These are phyloP conservation scores for Phellopilus nigrolimitatus DNA, from an alignment of 1,284 basidiomycete species.

Conservation along the genomic window DNA sequence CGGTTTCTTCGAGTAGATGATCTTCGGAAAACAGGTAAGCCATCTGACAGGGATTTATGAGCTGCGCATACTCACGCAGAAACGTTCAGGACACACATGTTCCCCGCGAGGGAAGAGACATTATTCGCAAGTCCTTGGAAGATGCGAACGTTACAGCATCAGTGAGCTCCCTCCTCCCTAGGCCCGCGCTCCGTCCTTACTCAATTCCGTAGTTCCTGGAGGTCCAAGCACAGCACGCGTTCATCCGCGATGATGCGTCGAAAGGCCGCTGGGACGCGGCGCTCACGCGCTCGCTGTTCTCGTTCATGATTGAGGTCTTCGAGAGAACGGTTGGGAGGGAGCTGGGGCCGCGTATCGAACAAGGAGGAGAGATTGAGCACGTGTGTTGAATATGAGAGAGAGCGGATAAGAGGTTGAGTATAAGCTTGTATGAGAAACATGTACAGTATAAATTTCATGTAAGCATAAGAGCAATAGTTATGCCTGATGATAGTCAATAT, in stretches of 20 bases:
- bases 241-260: conserved; percentile 85
- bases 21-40: conserved; percentile 84
- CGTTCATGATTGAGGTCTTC: conserved; percentile 91
- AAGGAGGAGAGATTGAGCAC: conserved; percentile 55
- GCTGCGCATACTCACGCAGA: not conserved
- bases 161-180: conserved; percentile 37
- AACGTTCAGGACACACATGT: conserved; percentile 76
- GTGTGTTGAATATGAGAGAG: conserved; percentile 54
- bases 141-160: conserved; percentile 68
- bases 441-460: too few relatives aligned
- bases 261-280: conserved; percentile 95
- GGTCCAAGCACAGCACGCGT: conserved; percentile 92
- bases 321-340: conserved; percentile 81
- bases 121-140: conserved; percentile 78
- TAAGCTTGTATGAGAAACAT: not conserved
- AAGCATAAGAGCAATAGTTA: too few relatives aligned
- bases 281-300: conserved; percentile 74
- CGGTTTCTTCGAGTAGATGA: conserved; percentile 52
- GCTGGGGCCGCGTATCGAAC: conserved; percentile 58
- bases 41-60: not conserved
- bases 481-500: too few relatives aligned
- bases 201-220: conserved; percentile 67
- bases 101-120: conserved; percentile 74
- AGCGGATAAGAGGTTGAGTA: not conserved
- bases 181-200: not conserved